These are phyloP conservation scores for Chytriomyces sp. DNA, from an alignment of 192 early-diverging fungal species.

Conservation along the genomic window DNA sequence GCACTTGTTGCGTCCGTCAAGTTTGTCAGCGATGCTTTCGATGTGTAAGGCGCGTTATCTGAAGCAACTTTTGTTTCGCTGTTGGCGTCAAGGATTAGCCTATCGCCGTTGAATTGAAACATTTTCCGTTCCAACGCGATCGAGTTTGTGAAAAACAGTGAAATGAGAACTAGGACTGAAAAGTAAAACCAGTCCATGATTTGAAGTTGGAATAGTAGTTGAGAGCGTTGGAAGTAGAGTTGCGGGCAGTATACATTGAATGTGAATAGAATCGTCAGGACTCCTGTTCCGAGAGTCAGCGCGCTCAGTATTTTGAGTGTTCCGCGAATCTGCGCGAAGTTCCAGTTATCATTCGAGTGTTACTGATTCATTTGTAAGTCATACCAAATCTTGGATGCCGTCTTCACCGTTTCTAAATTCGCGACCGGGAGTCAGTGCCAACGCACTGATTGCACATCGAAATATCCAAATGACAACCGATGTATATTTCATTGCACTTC, in stretches of 20 bases:
- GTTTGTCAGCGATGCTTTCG: neutral
- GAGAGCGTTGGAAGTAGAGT: slow-evolving; percentile 18
- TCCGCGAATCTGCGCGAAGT: neutral
- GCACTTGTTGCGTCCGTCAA: neutral
- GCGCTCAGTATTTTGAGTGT: neutral
- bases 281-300: neutral
- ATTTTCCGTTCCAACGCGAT: neutral
- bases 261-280: slow-evolving; percentile 22
- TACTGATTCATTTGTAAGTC: neutral
- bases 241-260: slow-evolving; percentile 34
- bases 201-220: slow-evolving; percentile 1
- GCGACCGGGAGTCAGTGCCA: neutral
- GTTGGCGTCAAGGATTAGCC: neutral
- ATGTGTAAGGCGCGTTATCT: neutral
- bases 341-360: neutral
- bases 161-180: neutral
- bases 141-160: neutral
- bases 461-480: slow-evolving; percentile 25
- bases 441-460: neutral
- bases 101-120: neutral
- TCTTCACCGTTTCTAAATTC: neutral
- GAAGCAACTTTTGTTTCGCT: neutral
- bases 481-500: slow-evolving; percentile 19
- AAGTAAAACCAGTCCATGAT: slow-evolving; percentile 24
- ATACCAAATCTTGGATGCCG: neutral